Base-by-base conservation (phyloP, 75 land plant genomes). In the Picea glauca region DNA sequence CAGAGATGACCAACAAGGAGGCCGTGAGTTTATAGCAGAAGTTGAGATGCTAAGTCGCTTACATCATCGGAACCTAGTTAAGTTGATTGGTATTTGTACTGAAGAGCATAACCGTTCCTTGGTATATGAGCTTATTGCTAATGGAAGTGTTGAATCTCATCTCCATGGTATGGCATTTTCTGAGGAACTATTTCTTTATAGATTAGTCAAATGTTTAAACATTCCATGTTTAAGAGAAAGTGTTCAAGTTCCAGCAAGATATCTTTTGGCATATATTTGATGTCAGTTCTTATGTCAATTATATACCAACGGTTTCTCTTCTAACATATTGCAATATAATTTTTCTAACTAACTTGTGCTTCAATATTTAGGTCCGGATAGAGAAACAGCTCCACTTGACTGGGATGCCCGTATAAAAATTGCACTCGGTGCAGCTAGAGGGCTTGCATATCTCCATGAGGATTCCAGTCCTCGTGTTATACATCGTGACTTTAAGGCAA, bases 351-450 rank as follows among this genome's bases (percentile, higher is more conserved):
- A 72, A 15, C 76, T 43, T 73, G 33, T 79, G 17, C 11, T 58
- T 75, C 38, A 31, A 81, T 81, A 35, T 75, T 61, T 76, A 94
- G 98, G 98, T 50, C 72, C 77, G 32, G 91, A 91, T 78, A 92
- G 87, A 80, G 86, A 83, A 56, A 78, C 75, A 31, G 78, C 81
- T 78, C 97, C 94, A 18, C 94, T 96, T 59, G 94, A 92, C 61
- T 96, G 98, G 98, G 87, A 75, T 79, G 88, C 97, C 0, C 89
- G 98, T 32, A 84, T 96, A 90, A 93, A 94, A 80, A 94, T 96
- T 75, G 98, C 98, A 43, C 84, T 96, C n/a, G 98, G 97, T 60
- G 85, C 98, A 65, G 98, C 98, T 76, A 76, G 98, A 72, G 98
- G 91, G 43, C 85, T 96, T 33, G 98, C 94, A 31, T 96, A 96